A percentile compares a stretch with the other conserved stretches of the same genome.
Evolutionary conservation across 139 green algal species (phyloP).

Genomic region (Picochlorum sp.): DNA sequence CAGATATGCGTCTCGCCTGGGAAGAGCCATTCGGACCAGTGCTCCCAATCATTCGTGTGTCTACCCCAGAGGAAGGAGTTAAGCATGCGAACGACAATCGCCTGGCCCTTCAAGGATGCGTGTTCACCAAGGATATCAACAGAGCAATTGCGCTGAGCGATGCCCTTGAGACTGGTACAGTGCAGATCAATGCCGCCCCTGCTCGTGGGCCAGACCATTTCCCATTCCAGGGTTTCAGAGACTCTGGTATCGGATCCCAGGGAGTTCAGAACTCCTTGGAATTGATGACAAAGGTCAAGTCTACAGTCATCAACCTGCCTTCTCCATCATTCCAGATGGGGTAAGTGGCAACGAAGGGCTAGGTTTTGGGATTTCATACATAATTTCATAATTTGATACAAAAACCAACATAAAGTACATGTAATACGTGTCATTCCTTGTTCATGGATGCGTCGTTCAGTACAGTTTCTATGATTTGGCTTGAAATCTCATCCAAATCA

Average conservation of each 20-base stretch:
- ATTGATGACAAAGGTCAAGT: conserved; percentile 94
- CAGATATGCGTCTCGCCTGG: conserved; percentile 85
- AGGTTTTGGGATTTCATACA: not conserved
- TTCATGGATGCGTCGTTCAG: not conserved
- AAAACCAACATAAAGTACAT: too few species aligned
- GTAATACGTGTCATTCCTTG: too few species aligned
- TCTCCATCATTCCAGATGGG: conserved; percentile 66
- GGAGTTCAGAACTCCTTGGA: conserved; percentile 80
- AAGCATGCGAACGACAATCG: conserved; percentile 78
- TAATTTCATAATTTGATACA: too few species aligned
- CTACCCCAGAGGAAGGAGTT: conserved; percentile 64
- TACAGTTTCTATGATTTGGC: not conserved
- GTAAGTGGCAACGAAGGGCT: conserved; percentile 18
- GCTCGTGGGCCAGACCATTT: conserved; percentile 83
- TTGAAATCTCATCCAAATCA: not conserved
- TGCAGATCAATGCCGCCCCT: conserved; percentile 86
- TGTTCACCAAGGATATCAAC: conserved; percentile 91
- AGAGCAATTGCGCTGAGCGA: conserved; percentile 76
- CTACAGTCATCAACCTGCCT: conserved; percentile 84
- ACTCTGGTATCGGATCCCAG: conserved; percentile 83
- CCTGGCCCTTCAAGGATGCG: conserved; percentile 82
- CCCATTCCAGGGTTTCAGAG: conserved; percentile 80
- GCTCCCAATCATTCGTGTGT: conserved; percentile 81
- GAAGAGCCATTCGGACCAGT: conserved; percentile 97
- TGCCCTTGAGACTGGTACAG: conserved; percentile 89